Base-by-base conservation (phyloP, 345 rosid species). In the Sonneratia caseolaris region DNA sequence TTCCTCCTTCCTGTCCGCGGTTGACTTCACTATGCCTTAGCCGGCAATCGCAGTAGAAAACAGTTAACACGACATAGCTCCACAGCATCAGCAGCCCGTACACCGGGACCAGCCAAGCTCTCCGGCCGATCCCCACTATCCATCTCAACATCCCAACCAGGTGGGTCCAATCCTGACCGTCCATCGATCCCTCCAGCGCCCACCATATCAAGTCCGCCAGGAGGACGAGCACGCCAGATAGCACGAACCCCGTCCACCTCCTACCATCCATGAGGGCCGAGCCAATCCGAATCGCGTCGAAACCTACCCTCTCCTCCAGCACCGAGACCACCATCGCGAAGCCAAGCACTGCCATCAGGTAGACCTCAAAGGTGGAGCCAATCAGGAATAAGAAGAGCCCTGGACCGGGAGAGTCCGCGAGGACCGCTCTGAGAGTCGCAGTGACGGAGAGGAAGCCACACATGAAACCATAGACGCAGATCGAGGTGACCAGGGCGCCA, bases 261-360 rank as follows among this genome's bases (percentile, higher is more conserved):
- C 84, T 80, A 64, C 78, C 90, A 61, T 75, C 83, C 90, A 93
- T 86, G 75, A 89, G 32, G 0, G 53, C 67, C 11, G 55, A 79
- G 69, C 91, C 96, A 53, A 71, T 73, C 64, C 80, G 75, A 35
- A 93, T 71, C 1, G 97, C 97, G 1, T 79, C 89, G 75, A 83
- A 88, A 27, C 96, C 97, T 55, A 71, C 80, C 37, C 78, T 75
- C 32, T 74, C 84, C 82, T 93, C 98, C 71, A 83, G 15, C 6
- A 85, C 80, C 53, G 97, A 87, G 49, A 82, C 91, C 64, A 86
- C 91, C 61, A 93, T 71, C 0, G 82, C 90, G 75, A 88, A 43
- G 24, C 89, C 88, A 70, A 84, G 42, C 47, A 87, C 86, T 16
- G 86, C 87, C 86, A 86, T 87, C 18, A 93, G 16, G 77, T 88